Evolutionary conservation across 1,284 basidiomycete genomes (phyloP).

Genomic region (Lentinula novae-zelandiae): DNA sequence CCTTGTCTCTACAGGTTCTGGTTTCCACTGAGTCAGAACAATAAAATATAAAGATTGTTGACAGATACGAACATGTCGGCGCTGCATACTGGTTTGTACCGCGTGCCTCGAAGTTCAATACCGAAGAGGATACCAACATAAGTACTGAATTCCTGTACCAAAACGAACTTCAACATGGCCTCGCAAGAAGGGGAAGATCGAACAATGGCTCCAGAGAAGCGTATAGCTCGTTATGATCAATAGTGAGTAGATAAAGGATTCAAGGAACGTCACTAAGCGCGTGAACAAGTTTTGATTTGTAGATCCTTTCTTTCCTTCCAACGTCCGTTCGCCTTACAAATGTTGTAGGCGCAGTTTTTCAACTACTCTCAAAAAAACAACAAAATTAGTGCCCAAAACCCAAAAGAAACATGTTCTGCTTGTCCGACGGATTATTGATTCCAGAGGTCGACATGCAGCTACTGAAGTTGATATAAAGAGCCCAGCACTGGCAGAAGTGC

Average conservation of each 20-base stretch:
- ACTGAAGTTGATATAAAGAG: constrained; percentile 23
- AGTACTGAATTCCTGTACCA: neutral
- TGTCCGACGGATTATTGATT: constrained; percentile 21
- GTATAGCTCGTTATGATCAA: constrained; percentile 22
- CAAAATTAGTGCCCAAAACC: constrained; percentile 17
- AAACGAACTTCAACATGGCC: neutral
- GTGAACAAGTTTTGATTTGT: neutral
- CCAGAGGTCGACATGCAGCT: constrained; percentile 15
- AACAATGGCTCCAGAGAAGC: neutral
- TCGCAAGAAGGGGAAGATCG: neutral
- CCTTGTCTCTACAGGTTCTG: too few relatives aligned
- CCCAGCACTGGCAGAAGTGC: constrained; percentile 15
- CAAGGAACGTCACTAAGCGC: neutral
- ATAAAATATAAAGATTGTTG: too few relatives aligned
- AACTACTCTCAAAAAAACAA: constrained; percentile 21
- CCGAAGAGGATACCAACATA: neutral
- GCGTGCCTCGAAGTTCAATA: too few relatives aligned
- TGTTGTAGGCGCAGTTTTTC: constrained; percentile 16
- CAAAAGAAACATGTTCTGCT: constrained; percentile 21
- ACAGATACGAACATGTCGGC: too few relatives aligned
- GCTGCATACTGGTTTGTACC: too few relatives aligned
- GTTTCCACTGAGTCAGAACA: too few relatives aligned
- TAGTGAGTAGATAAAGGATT: constrained; percentile 16
- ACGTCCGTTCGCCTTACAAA: neutral
- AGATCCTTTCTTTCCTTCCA: neutral